These are phyloP conservation scores for Colletotrichum godetiae DNA, from an alignment of 2,329 filamentous ascomycete species.

Conservation along the genomic window DNA sequence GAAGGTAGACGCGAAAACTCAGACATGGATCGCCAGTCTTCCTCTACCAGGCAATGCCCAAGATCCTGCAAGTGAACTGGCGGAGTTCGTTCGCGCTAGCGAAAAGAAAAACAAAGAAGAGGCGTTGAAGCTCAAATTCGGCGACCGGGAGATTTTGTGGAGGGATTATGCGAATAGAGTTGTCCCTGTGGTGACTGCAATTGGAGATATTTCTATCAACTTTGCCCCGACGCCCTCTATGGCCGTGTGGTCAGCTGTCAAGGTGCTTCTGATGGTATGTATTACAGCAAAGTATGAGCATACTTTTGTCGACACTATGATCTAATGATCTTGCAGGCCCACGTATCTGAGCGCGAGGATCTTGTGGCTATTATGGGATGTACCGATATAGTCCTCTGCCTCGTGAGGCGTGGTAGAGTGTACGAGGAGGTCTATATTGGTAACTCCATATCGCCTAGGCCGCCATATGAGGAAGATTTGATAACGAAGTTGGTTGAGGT, in stretches of 20 bases:
- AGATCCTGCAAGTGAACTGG: background rate
- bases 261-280: background rate
- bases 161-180: background rate
- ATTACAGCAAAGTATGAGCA: background rate
- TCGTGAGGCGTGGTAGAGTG: background rate
- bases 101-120: background rate
- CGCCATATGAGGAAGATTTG: background rate
- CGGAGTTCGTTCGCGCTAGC: background rate
- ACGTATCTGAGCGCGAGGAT: background rate
- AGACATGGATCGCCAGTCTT: background rate
- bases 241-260: background rate
- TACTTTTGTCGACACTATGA: background rate
- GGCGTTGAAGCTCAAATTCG: background rate
- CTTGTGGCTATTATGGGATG: background rate
- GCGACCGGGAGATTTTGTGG: background rate
- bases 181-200: background rate
- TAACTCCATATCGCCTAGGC: background rate
- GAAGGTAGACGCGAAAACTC: background rate
- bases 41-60: rapidly evolving
- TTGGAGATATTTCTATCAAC: background rate
- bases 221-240: background rate
- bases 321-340: background rate
- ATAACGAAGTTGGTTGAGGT: background rate
- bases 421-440: background rate
- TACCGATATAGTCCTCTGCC: background rate